Evolutionary conservation across 2,329 filamentous ascomycete species (phyloP).

Genomic region (Aureobasidium sp.): DNA sequence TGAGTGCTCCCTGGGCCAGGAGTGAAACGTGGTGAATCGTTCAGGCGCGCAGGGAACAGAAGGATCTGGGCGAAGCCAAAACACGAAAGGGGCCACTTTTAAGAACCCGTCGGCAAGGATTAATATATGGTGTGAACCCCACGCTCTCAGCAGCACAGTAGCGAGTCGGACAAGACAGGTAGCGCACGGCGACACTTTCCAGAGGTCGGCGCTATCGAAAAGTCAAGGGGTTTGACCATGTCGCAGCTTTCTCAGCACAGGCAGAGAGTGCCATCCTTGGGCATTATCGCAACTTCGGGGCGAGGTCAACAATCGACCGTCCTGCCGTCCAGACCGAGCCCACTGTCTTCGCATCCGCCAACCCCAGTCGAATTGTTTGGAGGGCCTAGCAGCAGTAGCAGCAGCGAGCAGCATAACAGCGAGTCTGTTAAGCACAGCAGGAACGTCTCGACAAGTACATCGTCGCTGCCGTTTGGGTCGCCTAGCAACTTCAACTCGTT

Average conservation of each 20-base stretch:
- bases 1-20: background rate
- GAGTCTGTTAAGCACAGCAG: background rate
- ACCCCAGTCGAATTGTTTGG: background rate
- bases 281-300: background rate
- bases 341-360: conserved; percentile 11
- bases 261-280: background rate
- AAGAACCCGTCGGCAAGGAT: background rate
- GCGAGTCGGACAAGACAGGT: conserved; percentile 1
- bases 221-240: background rate
- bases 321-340: conserved; percentile 1
- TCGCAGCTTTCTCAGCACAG: conserved; percentile 10
- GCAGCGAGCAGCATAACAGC: background rate
- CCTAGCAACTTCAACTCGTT: conserved; percentile 2
- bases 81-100: conserved; percentile 11
- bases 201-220: background rate
- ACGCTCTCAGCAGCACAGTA: conserved; percentile 6
- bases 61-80: conserved; percentile 6
- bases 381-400: background rate
- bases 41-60: background rate
- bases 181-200: background rate
- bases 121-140: conserved; percentile 4
- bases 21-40: background rate
- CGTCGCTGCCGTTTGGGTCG: conserved; percentile 12
- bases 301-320: background rate
- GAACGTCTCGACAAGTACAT: background rate